phyloP scores from a whole-genome alignment of 768 basidiomycete species.

The Hypholoma sublateritium region DNA sequence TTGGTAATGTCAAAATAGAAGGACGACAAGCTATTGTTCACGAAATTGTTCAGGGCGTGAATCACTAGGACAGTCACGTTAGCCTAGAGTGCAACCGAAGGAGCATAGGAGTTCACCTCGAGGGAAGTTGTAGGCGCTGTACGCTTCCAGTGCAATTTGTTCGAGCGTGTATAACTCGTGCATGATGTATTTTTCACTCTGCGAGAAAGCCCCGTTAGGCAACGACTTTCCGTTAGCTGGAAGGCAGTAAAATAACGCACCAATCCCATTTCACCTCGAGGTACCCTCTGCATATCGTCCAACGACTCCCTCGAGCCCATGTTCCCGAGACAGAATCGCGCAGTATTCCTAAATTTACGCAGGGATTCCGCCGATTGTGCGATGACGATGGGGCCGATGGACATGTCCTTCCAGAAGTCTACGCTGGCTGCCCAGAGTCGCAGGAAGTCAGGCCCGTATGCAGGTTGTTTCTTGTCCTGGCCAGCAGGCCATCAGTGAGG shows the following conservation, averaged over 20 bases:
- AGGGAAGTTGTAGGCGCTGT: conserved; percentile 76
- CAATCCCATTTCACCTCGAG: conserved; percentile 54
- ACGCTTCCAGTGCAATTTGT: conserved; percentile 62
- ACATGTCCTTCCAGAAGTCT: conserved; percentile 87
- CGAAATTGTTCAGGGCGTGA: conserved; percentile 70
- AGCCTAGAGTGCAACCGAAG: neutral
- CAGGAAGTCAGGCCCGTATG: conserved; percentile 83
- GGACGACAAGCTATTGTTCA: conserved; percentile 82
- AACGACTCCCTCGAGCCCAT: conserved; percentile 41
- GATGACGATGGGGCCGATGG: conserved; percentile 78
- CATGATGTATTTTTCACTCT: conserved; percentile 89
- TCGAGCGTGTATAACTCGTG: conserved; percentile 80
- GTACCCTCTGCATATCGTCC: conserved; percentile 33
- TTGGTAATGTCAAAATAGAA: conserved; percentile 93
- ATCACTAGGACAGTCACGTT: conserved; percentile 48
- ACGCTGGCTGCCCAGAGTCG: conserved; percentile 91
- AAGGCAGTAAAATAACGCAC: conserved; percentile 32
- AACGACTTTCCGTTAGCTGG: neutral
- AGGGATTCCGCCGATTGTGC: conserved; percentile 72
- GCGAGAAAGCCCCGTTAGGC: too few relatives aligned
- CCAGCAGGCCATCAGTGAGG: conserved; percentile 23
- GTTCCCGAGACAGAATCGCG: conserved; percentile 85
- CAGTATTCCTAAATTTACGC: conserved; percentile 84
- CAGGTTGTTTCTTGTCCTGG: conserved; percentile 71
- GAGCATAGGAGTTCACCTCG: conserved; percentile 51